Percentiles rank a stretch among this genome's conserved stretches.
These are phyloP conservation scores for Pseudocercospora vitis DNA, from an alignment of 2,329 filamentous ascomycete genomes.

Conservation along the genomic window DNA sequence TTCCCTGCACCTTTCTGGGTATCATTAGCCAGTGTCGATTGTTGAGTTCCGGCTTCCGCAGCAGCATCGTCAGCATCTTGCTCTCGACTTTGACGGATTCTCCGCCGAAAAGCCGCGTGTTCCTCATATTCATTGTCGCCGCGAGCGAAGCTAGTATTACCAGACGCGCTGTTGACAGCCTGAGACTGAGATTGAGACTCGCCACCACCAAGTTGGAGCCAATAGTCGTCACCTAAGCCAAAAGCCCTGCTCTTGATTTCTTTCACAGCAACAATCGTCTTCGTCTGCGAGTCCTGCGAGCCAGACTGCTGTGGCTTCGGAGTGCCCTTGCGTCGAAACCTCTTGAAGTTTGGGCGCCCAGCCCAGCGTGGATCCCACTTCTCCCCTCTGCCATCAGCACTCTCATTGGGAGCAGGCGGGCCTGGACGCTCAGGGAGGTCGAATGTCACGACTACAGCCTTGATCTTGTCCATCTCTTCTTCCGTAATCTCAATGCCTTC, in stretches of 20 bases:
- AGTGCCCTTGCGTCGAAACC: constrained; percentile 59
- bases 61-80: constrained; percentile 31
- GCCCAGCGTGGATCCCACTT: constrained; percentile 63
- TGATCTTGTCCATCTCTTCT: constrained; percentile 70
- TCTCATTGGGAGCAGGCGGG: constrained; percentile 10
- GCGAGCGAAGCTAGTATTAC: constrained; percentile 2
- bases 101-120: constrained; percentile 33
- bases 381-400: background rate
- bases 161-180: background rate
- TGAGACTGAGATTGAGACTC: constrained; percentile 27
- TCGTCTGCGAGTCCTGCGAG: background rate
- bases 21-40: constrained; percentile 24
- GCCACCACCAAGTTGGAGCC: constrained; percentile 57
- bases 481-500: constrained; percentile 70
- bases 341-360: constrained; percentile 93
- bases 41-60: constrained; percentile 18
- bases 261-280: constrained; percentile 53
- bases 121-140: constrained; percentile 11
- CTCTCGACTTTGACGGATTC: constrained; percentile 30
- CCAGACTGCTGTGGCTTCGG: constrained; percentile 41
- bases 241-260: constrained; percentile 70
- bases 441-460: constrained; percentile 61
- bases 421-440: constrained; percentile 52
- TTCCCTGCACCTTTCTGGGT: constrained; percentile 32
- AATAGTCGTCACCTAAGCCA: constrained; percentile 75